Base-by-base conservation (phyloP, 2,329 filamentous ascomycete genomes). In the Colletotrichum sp. region DNA sequence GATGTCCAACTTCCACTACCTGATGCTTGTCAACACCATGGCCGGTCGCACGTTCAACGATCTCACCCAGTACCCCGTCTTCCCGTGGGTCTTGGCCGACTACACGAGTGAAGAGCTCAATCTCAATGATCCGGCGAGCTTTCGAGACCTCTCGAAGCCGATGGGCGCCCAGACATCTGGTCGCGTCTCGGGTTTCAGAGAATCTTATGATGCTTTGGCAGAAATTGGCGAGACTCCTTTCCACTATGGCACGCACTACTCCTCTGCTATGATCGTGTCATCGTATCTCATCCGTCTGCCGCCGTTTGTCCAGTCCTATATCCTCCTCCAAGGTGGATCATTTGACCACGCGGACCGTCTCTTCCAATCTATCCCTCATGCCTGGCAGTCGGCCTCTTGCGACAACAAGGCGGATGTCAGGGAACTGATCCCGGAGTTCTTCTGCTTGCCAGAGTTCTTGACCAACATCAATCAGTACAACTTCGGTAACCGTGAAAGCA, bases 21-120 rank as follows among this genome's bases (percentile, higher is more conserved):
- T 99, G 43, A 99, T 99, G 96, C 93, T 98, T 76, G 93, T 99
- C 81, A 99, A 99, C 82, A 98, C 97, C 0, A 95, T 99, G 91
- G 97, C 97, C 32, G 97, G 97, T 4, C 90, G 97, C 68, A 98
- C 97, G 0, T 99, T 99, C 87, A 99, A 99, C 81, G 97, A 99
- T 82, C 88, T 99, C 21, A 99, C 97, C 0, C 97, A 99, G 81
- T 99, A 99, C 80, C 97, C 97, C 0, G 96, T 99, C 21, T 99
- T 99, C 78, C 97, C 97, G 0, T 99, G 97, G 97, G 93, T 99
- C 5, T 87, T 99, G 61, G 96, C 97, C 0, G 96, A 99, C 81
- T 99, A 99, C 82, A 96, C 94, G 0, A 98, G 96, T 79, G 94
- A 98, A 21, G 96, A 98, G 82, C 88, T 99, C 13, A 95, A 99